Evolutionary conservation across 805 yeast species (phyloP).

Genomic region (Wickerhamiella kurtzmanii): DNA sequence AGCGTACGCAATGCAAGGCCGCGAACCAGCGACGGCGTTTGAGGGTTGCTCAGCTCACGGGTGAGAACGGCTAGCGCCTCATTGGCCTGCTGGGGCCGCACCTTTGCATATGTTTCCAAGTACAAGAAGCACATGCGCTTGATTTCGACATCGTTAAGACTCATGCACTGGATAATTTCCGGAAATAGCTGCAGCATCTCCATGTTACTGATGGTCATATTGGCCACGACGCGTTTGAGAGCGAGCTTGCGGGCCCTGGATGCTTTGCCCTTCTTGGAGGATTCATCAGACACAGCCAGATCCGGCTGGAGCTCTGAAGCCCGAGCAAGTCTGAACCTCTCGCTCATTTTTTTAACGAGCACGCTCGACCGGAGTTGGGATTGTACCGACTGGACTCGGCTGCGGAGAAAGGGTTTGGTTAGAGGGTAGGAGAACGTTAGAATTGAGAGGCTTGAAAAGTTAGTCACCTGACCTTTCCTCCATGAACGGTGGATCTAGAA

Average conservation of each 20-base stretch:
- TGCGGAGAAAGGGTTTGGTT: no score
- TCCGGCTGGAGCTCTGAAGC: slow-evolving; percentile 28
- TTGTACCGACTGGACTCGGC: no score
- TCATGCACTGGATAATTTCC: slow-evolving; percentile 43
- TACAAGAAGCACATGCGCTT: slow-evolving; percentile 60
- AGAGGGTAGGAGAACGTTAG: no score
- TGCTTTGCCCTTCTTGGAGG: slow-evolving; percentile 22
- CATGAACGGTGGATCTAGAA: no score
- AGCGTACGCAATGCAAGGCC: slow-evolving; percentile 53
- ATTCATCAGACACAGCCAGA: slow-evolving; percentile 22
- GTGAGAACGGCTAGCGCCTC: slow-evolving; percentile 43
- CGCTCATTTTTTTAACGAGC: slow-evolving; percentile 5
- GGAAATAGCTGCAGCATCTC: slow-evolving; percentile 59
- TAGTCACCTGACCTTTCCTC: background rate
- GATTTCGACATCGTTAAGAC: slow-evolving; percentile 47
- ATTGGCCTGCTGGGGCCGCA: slow-evolving; percentile 42
- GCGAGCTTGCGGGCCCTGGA: slow-evolving; percentile 31
- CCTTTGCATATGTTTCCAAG: slow-evolving; percentile 44
- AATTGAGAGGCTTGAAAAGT: background rate
- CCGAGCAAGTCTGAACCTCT: slow-evolving; percentile 13
- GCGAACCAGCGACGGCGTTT: slow-evolving; percentile 35
- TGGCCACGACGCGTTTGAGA: slow-evolving; percentile 65
- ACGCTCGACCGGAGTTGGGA: no score
- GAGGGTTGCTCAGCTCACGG: slow-evolving; percentile 36
- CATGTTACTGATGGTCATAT: slow-evolving; percentile 66